A percentile compares a stretch with the other conserved stretches of the same genome.
phyloP scores from a whole-genome alignment of 78 protist species.

The Anaeramoeba ignava region DNA sequence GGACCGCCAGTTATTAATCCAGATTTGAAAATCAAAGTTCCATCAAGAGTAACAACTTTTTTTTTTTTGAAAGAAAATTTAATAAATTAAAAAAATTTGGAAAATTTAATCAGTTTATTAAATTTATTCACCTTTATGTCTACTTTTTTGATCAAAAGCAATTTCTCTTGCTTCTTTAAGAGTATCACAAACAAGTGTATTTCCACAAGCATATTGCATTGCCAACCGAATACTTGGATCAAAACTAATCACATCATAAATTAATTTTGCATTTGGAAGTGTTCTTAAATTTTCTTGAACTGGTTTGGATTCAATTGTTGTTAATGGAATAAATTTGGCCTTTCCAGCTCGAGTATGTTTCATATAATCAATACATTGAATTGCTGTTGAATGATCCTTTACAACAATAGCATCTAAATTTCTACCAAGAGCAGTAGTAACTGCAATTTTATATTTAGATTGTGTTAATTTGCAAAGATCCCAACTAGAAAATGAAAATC shows the following conservation, averaged over 20 bases:
- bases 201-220: constrained; percentile 66
- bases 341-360: constrained; percentile 51
- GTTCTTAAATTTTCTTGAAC: constrained; percentile 37
- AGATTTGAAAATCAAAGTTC: constrained; percentile 61
- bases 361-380: constrained; percentile 66
- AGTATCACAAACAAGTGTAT: constrained; percentile 69
- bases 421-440: constrained; percentile 75
- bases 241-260: background rate
- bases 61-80: too few species aligned
- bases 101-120: too few species aligned
- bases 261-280: constrained; percentile 32
- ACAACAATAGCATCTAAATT: constrained; percentile 80
- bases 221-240: constrained; percentile 41
- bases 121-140: background rate
- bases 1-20: constrained; percentile 83
- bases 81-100: too few species aligned
- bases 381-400: constrained; percentile 58
- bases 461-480: background rate
- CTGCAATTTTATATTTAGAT: constrained; percentile 47
- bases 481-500: background rate
- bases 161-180: constrained; percentile 51
- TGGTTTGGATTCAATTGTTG: constrained; percentile 38
- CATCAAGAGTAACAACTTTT: constrained; percentile 71
- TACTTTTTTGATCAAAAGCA: constrained; percentile 22
- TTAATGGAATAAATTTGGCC: constrained; percentile 76